Conservation (phyloP, 2,329 filamentous ascomycete genomes). For the Diaporthe australafricana region DNA sequence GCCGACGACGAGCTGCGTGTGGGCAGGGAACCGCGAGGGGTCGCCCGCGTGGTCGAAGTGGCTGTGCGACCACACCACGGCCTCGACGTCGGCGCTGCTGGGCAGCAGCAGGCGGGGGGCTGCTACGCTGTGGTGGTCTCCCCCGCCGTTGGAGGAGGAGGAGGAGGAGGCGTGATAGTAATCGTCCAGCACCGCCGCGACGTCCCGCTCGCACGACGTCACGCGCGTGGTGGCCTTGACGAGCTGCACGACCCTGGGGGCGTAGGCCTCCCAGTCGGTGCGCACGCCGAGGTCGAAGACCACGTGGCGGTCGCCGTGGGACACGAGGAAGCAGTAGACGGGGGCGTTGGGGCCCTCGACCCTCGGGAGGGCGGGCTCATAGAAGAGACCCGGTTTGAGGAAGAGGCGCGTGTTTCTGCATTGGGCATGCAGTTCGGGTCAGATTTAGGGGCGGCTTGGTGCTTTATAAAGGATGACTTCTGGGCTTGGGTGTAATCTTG, state of each 20-base stretch:
- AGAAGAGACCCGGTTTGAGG: no score
- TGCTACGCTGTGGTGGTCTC: no score
- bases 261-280: conserved; percentile 39
- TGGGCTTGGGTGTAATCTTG: no score
- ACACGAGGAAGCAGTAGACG: conserved; percentile 37
- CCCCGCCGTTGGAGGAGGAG: no score
- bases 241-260: conserved; percentile 34
- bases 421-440: no score
- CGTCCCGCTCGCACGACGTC: not conserved
- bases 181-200: not conserved
- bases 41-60: conserved; percentile 44
- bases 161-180: not conserved
- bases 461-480: no score
- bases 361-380: no score
- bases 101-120: no score
- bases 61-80: conserved; percentile 40
- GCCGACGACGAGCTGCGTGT: conserved; percentile 40
- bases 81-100: not conserved
- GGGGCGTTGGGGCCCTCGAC: no score
- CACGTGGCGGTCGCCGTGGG: conserved; percentile 38
- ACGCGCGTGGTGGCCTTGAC: conserved; percentile 19
- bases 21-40: conserved; percentile 36
- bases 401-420: no score
- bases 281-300: conserved; percentile 44
- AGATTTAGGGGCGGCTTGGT: no score